Percentiles rank a stretch among this genome's conserved stretches.
These are phyloP conservation scores for Aspergillus luchuensis DNA, from an alignment of 2,329 filamentous ascomycete species.

Conservation along the genomic window DNA sequence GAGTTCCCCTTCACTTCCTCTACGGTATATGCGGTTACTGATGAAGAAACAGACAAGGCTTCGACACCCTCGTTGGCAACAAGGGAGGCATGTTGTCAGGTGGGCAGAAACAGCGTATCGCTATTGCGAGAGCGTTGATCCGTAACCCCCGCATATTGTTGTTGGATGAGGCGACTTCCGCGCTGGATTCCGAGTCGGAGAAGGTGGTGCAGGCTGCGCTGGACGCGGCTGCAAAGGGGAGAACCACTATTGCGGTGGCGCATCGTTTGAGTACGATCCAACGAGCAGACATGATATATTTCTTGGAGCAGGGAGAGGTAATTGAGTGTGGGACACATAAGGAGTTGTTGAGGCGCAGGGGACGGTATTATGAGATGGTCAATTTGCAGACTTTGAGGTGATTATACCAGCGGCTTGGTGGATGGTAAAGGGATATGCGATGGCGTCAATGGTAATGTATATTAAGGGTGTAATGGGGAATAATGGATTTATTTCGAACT, in stretches of 20 bases:
- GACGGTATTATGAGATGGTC: conserved; percentile 73
- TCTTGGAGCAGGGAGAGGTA: conserved; percentile 81
- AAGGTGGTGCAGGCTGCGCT: conserved; percentile 65
- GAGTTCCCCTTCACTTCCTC: neutral
- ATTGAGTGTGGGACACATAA: conserved; percentile 78
- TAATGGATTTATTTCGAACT: too few species aligned
- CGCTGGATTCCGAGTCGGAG: conserved; percentile 49
- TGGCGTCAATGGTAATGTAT: neutral
- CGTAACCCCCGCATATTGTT: conserved; percentile 36
- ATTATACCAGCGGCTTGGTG: neutral
- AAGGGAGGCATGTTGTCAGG: conserved; percentile 33
- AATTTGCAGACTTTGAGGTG: conserved; percentile 71
- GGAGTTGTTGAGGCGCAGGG: conserved; percentile 67
- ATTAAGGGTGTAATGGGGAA: neutral
- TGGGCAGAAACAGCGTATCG: conserved; percentile 40
- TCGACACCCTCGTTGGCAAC: conserved; percentile 27
- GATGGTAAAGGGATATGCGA: neutral
- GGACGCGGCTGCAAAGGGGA: conserved; percentile 75
- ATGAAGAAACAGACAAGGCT: conserved; percentile 21
- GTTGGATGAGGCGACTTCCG: conserved; percentile 43
- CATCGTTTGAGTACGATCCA: conserved; percentile 88
- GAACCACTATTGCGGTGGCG: conserved; percentile 88
- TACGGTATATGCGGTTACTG: neutral
- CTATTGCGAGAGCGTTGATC: conserved; percentile 40
- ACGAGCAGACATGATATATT: conserved; percentile 87